A percentile compares a stretch with the other conserved stretches of the same genome.
Conservation (phyloP, 805 yeast genomes). For the Debaryomyces tyrocola region DNA sequence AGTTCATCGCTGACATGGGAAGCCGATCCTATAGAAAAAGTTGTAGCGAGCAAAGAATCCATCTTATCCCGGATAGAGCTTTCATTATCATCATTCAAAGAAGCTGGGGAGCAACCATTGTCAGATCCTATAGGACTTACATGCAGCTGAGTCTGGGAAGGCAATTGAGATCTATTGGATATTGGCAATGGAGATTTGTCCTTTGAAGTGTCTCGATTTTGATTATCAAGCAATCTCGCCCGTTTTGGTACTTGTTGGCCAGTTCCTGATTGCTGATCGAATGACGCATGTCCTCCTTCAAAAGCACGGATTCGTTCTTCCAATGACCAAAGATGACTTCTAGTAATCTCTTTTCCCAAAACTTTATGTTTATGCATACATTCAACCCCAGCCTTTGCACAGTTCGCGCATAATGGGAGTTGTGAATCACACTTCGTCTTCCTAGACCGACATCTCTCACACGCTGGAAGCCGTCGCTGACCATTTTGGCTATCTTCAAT, state of each 20-base stretch:
- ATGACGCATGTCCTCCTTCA: not conserved
- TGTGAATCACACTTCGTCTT: slow-evolving; percentile 6
- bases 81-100: not conserved
- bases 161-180: not conserved
- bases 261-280: not conserved
- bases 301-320: slow-evolving; percentile 1
- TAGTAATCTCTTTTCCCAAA: slow-evolving; percentile 5
- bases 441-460: slow-evolving; percentile 11
- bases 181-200: not conserved
- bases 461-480: slow-evolving; percentile 9
- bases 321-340: slow-evolving; percentile 5
- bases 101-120: not conserved
- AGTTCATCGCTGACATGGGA: slow-evolving; percentile 9
- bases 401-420: slow-evolving; percentile 25
- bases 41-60: slow-evolving; percentile 4
- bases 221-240: not conserved
- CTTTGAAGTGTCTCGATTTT: not conserved
- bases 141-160: not conserved
- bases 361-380: slow-evolving; percentile 19
- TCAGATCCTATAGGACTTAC: not conserved
- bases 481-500: not conserved
- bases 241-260: not conserved
- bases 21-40: not conserved
- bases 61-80: not conserved
- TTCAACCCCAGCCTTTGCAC: slow-evolving; percentile 26